Base-by-base conservation (phyloP, 345 rosid species). In the Luvunga scandens region DNA sequence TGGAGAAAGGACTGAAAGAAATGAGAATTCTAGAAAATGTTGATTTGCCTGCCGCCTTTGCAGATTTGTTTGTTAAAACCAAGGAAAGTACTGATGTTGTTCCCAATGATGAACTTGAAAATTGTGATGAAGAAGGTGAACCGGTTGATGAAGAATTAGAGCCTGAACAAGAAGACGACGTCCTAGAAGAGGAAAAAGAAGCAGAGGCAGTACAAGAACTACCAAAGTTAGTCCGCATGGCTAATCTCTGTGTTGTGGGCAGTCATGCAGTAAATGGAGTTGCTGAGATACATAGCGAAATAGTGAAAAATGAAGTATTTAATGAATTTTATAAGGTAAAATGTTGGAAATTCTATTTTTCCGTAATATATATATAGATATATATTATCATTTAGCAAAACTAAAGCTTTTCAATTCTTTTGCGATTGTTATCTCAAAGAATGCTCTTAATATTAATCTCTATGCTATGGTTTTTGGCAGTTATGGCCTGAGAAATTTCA, bases 1-100 rank as follows among this genome's bases (percentile, higher is more conserved):
- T 92, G 73, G 84, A 87, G 78, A 83, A 82, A 71, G 91, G 88
- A 74, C 86, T 92, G 70, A 88, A 92, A 82, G 93, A 87, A 66
- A 87, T 91, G 97, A 89, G 97, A 80, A 87, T 92, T 62, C 83
- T 92, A 75, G 97, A 92, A 81, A 92, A 92, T 66, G 89, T 92
- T 8, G 94, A 91, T 80, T 86, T 92, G 72, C 93, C 97, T 74
- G 82, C 88, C 36, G 77, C 86, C 4, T 90, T 86, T 80, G 88
- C 92, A 27, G 89, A 88, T 77, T 85, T 92, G 83, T 82, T 90
- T 78, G 88, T 82, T 50, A 92, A 89, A 83, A 87, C 88, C 13
- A 76, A 87, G 86, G 30, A 75, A 53, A 83, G 36, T 57, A 38
- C 84, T 65, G 81, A 73, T 73, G 72, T 27, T 70, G 84, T 59